Percentiles rank a stretch among this genome's conserved stretches.
Conservation (phyloP, 2,329 filamentous ascomycete genomes). For the Byssochlamys sp. region DNA sequence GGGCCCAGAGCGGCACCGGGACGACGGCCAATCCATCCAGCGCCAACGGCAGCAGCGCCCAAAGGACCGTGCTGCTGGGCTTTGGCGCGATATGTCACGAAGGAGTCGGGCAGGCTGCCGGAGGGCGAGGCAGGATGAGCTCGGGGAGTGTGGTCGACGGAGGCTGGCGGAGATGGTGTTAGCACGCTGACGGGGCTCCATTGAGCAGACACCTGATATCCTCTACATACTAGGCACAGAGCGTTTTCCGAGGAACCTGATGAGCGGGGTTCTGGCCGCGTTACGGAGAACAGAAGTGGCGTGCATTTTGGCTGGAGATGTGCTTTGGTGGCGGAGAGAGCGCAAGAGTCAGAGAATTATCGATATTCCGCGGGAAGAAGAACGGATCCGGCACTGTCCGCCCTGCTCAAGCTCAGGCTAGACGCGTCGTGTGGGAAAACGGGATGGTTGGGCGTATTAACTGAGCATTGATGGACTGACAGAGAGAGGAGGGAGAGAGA, state of each 20-base stretch:
- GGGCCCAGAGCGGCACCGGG: constrained; percentile 64
- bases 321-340: constrained; percentile 1
- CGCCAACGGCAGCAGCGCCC: constrained; percentile 23
- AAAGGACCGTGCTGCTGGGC: constrained; percentile 58
- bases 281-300: constrained; percentile 32
- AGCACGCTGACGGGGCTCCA: background rate
- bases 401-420: background rate
- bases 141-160: constrained; percentile 47
- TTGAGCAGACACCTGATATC: background rate
- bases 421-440: background rate
- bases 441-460: background rate
- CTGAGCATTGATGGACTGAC: background rate
- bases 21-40: constrained; percentile 46
- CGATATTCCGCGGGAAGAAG: constrained; percentile 3
- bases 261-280: constrained; percentile 37
- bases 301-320: constrained; percentile 28
- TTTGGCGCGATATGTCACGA: constrained; percentile 53
- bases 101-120: constrained; percentile 49
- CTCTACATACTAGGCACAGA: constrained; percentile 33
- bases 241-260: constrained; percentile 42
- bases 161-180: constrained; percentile 21
- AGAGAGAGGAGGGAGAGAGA: background rate
- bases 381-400: background rate
- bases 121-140: constrained; percentile 50
- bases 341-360: constrained; percentile 2